Evolutionary conservation across 2,329 filamentous ascomycete genomes (phyloP), one percentile per base, ranked within the genome.

Genomic region (Calonectria henricotiae): DNA sequence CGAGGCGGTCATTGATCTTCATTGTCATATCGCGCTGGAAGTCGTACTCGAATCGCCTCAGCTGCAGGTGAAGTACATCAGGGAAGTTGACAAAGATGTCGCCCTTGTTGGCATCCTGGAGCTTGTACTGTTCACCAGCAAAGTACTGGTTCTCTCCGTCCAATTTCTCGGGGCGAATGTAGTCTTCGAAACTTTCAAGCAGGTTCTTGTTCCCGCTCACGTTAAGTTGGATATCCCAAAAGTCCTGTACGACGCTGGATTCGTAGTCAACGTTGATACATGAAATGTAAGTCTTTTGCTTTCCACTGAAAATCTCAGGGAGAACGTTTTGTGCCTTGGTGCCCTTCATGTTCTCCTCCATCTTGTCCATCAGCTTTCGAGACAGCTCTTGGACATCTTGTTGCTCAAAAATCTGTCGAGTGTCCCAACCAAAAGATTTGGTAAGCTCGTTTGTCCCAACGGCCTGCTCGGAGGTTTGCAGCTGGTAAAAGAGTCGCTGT

Each of bases 241-340:
- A 99, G 77, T 99, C 97, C 82, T 99, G 96, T 74, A 96, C 90
- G 71, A 96, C 90, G 72, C 95, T 98, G 25, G 95, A 98, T 85
- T 98, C 96, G 85, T 98, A 99, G 78, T 97, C 92, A 72, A 99
- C 97, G 81, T 99, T 96, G 81, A 99, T 98, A 85, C 97, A 99
- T 25, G 94, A 97, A 74, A 99, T 97, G 82, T 98, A 99, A 0
- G 96, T 99, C 85, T 98, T 98, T 82, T 97, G 95, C 84, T 98
- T 98, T 68, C 96, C 97, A 69, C 96, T 95, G 79, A 99, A 98
- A 86, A 99, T 93, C 72, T 93, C 91, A 1, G 95, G 91, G 9
- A 99, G 87, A 2, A 95, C 93, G 75, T 96, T 97, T 80, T 98
- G 94, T 13, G 94, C 94, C 62, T 93, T 91, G 1, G 96, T 98